Percentiles rank a stretch among this genome's conserved stretches.
phyloP scores from a whole-genome alignment of 2,329 filamentous ascomycete species.

The Beauveria asiatica region DNA sequence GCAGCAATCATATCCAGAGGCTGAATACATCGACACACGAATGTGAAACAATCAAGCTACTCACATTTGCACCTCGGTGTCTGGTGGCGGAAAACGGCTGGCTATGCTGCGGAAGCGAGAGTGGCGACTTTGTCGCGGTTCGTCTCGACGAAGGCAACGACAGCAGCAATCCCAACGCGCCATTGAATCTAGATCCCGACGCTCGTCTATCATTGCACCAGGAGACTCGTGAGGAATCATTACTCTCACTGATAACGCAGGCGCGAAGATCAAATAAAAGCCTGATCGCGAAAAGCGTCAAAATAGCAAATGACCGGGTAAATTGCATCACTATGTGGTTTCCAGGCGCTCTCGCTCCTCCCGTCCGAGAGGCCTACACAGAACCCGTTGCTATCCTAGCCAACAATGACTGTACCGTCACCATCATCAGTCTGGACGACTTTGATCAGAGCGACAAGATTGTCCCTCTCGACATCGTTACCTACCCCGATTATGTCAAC shows the following conservation, averaged over 20 bases:
- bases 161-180: constrained; percentile 18
- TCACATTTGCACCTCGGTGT: constrained; percentile 72
- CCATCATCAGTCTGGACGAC: constrained; percentile 67
- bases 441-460: constrained; percentile 35
- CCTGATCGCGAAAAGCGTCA: constrained; percentile 41
- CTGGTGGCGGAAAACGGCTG: constrained; percentile 79
- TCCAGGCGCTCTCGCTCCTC: constrained; percentile 29
- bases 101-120: constrained; percentile 83
- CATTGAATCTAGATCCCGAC: constrained; percentile 26
- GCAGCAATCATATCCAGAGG: constrained; percentile 56
- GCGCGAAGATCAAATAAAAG: constrained; percentile 34
- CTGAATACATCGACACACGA: constrained; percentile 61
- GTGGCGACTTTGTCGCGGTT: constrained; percentile 79
- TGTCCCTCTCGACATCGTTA: constrained; percentile 59
- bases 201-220: constrained; percentile 24
- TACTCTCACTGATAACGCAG: constrained; percentile 30
- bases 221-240: constrained; percentile 25
- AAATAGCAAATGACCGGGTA: constrained; percentile 51
- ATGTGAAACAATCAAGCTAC: constrained; percentile 62
- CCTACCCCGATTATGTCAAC: constrained; percentile 81
- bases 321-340: constrained; percentile 61
- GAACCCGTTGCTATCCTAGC: constrained; percentile 61
- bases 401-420: constrained; percentile 88
- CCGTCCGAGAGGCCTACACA: constrained; percentile 33
- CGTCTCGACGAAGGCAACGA: constrained; percentile 41